Conservation (phyloP, 2,329 filamentous ascomycete genomes). For the Pseudopithomyces chartarum region DNA sequence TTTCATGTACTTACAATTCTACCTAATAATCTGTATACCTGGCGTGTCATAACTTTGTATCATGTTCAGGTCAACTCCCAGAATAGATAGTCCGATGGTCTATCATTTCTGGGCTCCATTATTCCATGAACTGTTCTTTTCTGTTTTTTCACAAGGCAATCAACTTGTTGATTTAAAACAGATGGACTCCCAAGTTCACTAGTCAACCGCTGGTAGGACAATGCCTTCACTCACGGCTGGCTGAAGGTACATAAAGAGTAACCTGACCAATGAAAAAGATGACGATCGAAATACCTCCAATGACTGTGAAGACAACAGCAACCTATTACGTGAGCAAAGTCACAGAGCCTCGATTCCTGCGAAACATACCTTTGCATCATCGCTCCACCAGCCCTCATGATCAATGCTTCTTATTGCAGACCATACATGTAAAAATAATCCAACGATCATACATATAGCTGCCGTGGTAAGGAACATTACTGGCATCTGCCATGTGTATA, state of each 20-base stretch:
- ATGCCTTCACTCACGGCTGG: background rate
- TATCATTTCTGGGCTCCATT: no score
- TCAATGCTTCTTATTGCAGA: constrained; percentile 32
- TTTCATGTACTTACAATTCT: no score
- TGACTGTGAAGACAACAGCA: constrained; percentile 25
- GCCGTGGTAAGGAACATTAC: constrained; percentile 43
- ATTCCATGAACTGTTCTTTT: no score
- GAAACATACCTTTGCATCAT: constrained; percentile 33
- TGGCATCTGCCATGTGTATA: constrained; percentile 47
- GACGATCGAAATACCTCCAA: constrained; percentile 20
- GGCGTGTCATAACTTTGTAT: no score
- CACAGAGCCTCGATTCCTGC: no score
- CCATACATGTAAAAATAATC: constrained; percentile 48
- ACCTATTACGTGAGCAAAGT: constrained; percentile 17
- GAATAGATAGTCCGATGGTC: no score
- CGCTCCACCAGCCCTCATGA: constrained; percentile 34
- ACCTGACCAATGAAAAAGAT: constrained; percentile 28
- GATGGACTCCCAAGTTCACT: no score
- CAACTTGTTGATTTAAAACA: background rate
- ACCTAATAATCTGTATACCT: no score
- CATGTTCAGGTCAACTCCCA: no score
- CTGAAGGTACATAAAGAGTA: constrained; percentile 20
- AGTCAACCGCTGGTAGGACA: no score
- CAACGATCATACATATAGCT: constrained; percentile 44
- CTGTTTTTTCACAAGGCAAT: background rate